These are phyloP conservation scores for Paracoccidioides brasiliensis DNA, from an alignment of 2,329 filamentous ascomycete genomes.

Conservation along the genomic window DNA sequence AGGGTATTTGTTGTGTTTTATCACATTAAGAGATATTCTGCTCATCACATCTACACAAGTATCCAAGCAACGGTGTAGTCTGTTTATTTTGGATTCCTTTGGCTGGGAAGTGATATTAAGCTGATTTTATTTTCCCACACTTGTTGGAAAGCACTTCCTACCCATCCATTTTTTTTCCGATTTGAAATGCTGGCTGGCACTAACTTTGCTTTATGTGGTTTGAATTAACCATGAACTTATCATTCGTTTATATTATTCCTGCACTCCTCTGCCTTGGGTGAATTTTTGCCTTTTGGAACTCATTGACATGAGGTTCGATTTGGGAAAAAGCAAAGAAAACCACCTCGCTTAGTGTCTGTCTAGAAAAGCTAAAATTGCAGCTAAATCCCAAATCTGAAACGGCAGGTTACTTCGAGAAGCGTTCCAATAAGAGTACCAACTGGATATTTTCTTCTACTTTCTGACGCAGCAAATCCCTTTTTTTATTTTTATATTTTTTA, in stretches of 20 bases:
- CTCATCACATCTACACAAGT: neutral
- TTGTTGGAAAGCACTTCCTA: neutral
- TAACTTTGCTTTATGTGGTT: no score
- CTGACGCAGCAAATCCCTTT: no score
- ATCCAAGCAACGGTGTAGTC: constrained; percentile 1
- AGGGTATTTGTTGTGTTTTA: neutral
- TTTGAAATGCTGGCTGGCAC: no score
- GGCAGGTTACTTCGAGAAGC: neutral
- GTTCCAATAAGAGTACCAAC: neutral
- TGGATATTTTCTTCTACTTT: neutral
- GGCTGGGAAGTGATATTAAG: no score
- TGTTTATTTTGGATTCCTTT: neutral
- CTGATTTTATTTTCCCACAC: no score
- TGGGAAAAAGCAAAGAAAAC: neutral
- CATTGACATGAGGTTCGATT: neutral
- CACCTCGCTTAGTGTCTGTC: neutral
- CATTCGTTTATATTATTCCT: neutral
- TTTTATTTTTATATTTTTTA: neutral
- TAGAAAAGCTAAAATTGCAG: neutral
- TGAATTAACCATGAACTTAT: neutral
- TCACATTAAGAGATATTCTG: neutral
- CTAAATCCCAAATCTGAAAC: neutral
- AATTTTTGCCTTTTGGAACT: neutral
- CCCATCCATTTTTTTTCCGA: neutral
- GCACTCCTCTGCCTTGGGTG: neutral